Base-by-base conservation (phyloP, 2,329 filamentous ascomycete species). In the Alternaria tenuissima region DNA sequence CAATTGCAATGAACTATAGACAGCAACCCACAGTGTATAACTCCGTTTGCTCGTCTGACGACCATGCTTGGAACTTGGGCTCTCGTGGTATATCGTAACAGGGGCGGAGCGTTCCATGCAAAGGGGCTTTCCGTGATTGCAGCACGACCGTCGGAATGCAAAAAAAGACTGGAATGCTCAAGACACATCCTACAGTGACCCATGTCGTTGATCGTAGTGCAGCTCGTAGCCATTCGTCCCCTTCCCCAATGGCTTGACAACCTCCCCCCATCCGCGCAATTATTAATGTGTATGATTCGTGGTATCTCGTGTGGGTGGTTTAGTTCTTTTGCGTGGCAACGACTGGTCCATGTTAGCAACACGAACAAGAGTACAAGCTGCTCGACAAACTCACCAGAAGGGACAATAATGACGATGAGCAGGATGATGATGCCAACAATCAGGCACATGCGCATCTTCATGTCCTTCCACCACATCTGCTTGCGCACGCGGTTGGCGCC, bases 391-490 rank as follows among this genome's bases (percentile, higher is more conserved):
- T 77, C 88, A 97, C 94, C 93, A 71, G 91, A 86, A 68, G 95
- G 95, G 71, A 98, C 89, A 76, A 99, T 95, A 79, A 99, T 98
- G 80, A 99, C 88, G 71, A 96, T 84, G 70, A 99, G 87, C 72
- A 99, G 86, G 71, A 98, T 87, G 79, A 98, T 91, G 81, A 99
- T 91, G 75, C 94, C 95, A 61, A 89, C 86, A 77, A 96, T 91
- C 72, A 99, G 85, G 83, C 94, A 98, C 86, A 97, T 95, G 81
- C 95, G 90, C 95, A 99, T 99, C 89, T 98, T 98, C 93, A 97
- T 96, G 78, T 98, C 94, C 87, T 98, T 98, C 94, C 94, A 98
- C 94, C 94, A 98, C 94, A 98, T 98, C 82, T 96, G 90, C 81
- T 84, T 84, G 81, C 95, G 89, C 72, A 99, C 94, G 74, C 93